phyloP scores from a whole-genome alignment of 2,329 filamentous ascomycete genomes.

The Phaeosphaeria sp. region DNA sequence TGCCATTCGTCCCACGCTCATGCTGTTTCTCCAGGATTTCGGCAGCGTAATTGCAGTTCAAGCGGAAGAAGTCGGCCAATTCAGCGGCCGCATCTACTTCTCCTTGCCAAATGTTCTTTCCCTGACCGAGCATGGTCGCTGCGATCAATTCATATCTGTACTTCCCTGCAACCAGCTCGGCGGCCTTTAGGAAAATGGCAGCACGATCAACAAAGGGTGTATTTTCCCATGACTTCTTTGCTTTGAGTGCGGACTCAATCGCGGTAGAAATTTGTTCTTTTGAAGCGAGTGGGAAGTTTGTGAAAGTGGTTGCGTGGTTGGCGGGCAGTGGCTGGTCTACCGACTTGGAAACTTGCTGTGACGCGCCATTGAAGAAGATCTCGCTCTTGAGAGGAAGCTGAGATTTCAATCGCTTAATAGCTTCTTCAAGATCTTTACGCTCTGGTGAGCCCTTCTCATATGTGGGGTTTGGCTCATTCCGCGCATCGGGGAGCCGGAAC shows the following conservation, averaged over 20 bases:
- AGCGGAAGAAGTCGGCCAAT: constrained; percentile 85
- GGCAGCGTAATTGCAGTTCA: constrained; percentile 91
- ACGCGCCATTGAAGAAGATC: constrained; percentile 34
- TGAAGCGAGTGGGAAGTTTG: constrained; percentile 81
- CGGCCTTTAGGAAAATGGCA: constrained; percentile 92
- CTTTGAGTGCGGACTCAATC: constrained; percentile 81
- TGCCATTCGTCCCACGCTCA: constrained; percentile 75
- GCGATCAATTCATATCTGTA: constrained; percentile 97
- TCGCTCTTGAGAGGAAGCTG: constrained; percentile 36
- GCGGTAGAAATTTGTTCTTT: constrained; percentile 75
- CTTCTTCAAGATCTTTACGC: constrained; percentile 31
- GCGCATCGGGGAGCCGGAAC: constrained; percentile 34
- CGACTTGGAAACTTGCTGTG: constrained; percentile 28
- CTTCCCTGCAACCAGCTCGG: constrained; percentile 81
- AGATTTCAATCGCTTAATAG: constrained; percentile 30
- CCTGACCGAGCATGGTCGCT: constrained; percentile 91
- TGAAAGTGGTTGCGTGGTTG: constrained; percentile 73
- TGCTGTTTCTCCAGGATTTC: constrained; percentile 88
- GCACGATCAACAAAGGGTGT: constrained; percentile 88
- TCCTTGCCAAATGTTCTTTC: constrained; percentile 97
- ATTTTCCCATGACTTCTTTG: constrained; percentile 82
- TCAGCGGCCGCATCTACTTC: constrained; percentile 96
- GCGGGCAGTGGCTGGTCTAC: constrained; percentile 37
- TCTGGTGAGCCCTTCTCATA: constrained; percentile 38
- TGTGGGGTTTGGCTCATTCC: constrained; percentile 40